Conservation (phyloP, 306 rosid species). For the Cucurbita moschata region DNA sequence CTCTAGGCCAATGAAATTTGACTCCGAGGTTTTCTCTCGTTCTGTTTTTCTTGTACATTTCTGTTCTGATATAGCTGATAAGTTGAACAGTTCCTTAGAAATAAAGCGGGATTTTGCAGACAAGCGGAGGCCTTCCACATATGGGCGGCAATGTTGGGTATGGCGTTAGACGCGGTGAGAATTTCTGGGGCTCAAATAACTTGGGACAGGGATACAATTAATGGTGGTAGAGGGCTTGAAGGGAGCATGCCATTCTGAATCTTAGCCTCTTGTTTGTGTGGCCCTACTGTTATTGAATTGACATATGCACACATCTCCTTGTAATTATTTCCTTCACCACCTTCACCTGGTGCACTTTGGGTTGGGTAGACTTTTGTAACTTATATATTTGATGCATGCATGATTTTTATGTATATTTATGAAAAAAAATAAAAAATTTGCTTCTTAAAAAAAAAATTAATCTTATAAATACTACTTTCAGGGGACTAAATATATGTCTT, state of each 20-base stretch:
- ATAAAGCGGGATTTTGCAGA: slow-evolving; percentile 19
- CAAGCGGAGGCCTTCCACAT: slow-evolving; percentile 39
- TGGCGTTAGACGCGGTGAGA: slow-evolving; percentile 32
- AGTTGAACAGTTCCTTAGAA: background rate
- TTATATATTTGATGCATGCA: background rate
- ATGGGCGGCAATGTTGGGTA: slow-evolving; percentile 27
- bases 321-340: background rate
- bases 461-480: no score
- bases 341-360: background rate
- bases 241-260: slow-evolving; percentile 31
- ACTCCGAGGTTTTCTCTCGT: slow-evolving; percentile 28
- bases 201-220: slow-evolving; percentile 41
- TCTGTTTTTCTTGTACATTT: background rate
- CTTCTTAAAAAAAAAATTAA: no score
- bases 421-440: background rate
- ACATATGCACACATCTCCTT: background rate
- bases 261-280: background rate
- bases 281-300: background rate
- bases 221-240: slow-evolving; percentile 14
- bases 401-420: background rate
- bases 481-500: no score
- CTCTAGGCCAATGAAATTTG: slow-evolving; percentile 33
- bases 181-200: slow-evolving; percentile 23
- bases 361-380: background rate
- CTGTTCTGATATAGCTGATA: background rate